Base-by-base conservation (phyloP, 768 basidiomycete species). In the Thelephora ganbajun region DNA sequence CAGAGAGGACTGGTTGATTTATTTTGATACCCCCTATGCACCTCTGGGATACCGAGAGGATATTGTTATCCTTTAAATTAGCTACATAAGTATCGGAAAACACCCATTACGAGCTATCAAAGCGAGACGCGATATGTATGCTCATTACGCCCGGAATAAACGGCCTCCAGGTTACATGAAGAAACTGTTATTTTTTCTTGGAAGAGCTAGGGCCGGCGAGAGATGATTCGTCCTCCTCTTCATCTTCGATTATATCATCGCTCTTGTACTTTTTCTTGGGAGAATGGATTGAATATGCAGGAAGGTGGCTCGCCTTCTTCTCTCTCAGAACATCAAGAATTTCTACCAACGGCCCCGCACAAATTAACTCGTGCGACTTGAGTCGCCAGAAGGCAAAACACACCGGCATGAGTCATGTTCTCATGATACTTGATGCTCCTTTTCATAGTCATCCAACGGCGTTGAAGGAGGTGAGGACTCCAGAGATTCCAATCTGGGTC, bases 401-500 rank as follows among this genome's bases (percentile, higher is more conserved):
- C 46, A 83, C 86, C 86, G 64, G 76, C 72, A 58, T 85, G 82
- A 1, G 81, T 72, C 85, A 89, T 88, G 43, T 83, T 74, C 59
- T 87, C 84, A 53, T 75, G 72, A 16, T 82, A 84, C 59, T 82
- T 83, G 50, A 89, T 72, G 46, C 81, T 66, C 48, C 73, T 70
- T 57, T 89, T 89, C 78, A 89, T 76, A 1, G 81, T 81, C 43
- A 79, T 58, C 86, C 86, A 90, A 44, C 84, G 79, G 35, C 84
- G 73, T 54, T 88, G 86, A 33, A 90, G 66, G 12, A 73, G 69
- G 56, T 90, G 87, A 0, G 83, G 76, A 59, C 86, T 89, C 83
- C 83, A 89, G 7, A 86, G 58, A 55, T 89, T 86, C 86, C 86
- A 89, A 49, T 80, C 69, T 13, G 74, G 58, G 59, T 91, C 87